A percentile compares a stretch with the other conserved stretches of the same genome.
Conservation (phyloP, 2,329 filamentous ascomycete species). For the Pseudogymnoascus sp. region DNA sequence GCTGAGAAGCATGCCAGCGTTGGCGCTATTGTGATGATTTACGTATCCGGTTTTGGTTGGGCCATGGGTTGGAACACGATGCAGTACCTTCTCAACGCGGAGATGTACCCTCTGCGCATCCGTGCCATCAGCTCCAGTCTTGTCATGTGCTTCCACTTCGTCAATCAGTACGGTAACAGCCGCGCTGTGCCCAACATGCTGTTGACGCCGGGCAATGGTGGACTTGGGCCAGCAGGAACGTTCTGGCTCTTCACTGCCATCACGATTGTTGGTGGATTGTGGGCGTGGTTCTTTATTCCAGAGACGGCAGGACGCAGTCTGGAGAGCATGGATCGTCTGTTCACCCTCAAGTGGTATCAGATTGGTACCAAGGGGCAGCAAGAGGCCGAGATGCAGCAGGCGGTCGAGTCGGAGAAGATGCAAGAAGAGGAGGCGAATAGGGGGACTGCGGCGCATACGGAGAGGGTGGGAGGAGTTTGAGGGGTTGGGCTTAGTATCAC, state of each 20-base stretch:
- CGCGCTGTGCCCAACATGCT: slow-evolving; percentile 71
- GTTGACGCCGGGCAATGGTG: slow-evolving; percentile 38
- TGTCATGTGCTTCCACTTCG: slow-evolving; percentile 72
- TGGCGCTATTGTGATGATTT: slow-evolving; percentile 67
- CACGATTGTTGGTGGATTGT: slow-evolving; percentile 57
- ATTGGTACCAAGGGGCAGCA: slow-evolving; percentile 54
- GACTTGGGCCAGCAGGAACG: slow-evolving; percentile 51
- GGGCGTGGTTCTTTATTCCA: slow-evolving; percentile 66
- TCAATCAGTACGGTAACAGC: slow-evolving; percentile 69
- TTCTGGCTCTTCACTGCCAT: slow-evolving; percentile 70
- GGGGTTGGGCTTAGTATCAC: background rate
- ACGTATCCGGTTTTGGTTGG: slow-evolving; percentile 60
- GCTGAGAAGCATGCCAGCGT: slow-evolving; percentile 49
- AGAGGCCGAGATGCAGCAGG: slow-evolving; percentile 42
- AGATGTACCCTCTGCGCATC: slow-evolving; percentile 68
- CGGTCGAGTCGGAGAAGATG: slow-evolving; percentile 37
- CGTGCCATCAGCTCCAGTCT: slow-evolving; percentile 62
- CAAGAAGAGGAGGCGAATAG: slow-evolving; percentile 26
- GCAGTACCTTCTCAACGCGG: slow-evolving; percentile 71
- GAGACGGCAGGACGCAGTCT: slow-evolving; percentile 61
- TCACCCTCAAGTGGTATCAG: slow-evolving; percentile 64
- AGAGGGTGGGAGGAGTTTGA: background rate
- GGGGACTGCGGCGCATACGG: slow-evolving; percentile 11
- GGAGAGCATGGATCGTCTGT: slow-evolving; percentile 64
- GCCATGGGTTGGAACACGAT: slow-evolving; percentile 67